Evolutionary conservation across 805 yeast species (phyloP), one percentile per base, ranked within the genome.

Genomic region (Maudiozyma barnettii): DNA sequence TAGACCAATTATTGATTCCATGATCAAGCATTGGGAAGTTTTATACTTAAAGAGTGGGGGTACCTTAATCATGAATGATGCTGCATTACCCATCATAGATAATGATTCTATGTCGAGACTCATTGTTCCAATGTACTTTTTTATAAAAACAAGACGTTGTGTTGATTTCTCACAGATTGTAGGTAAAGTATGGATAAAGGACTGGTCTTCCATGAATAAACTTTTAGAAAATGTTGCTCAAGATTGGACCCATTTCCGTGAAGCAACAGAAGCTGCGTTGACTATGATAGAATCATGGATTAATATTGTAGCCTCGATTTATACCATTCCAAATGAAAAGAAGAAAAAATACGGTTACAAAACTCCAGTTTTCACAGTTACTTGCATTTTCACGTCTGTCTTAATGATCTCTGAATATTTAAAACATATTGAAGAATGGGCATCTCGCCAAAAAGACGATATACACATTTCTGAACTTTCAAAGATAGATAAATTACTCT

Each of bases 321-420:
- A 37, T 29, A 26, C 33, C 4, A 40, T 84, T 0, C 76, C 78
- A 58, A 78, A 39, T 20, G 26, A 33, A 6, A 31, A 23, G 19
- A 37, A 30, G 14, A 29, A 38, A 20, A 21, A 18, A n/a, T 37
- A 84, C 0, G 78, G 86, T 1, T 76, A 82, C 1, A 70, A 88
- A 54, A 83, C 93, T 0, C 93, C 95, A 1, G 82, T 83, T 21
- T 83, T 82, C 61, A 82, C 85, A 56, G 74, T 83, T 30, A 79
- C 87, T 0, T 81, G 87, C 58, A 73, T 82, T 23, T 84, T 82
- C 59, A 43, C 47, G 22, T 69, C 88, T 1, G 67, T 80, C 12
- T 65, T 83, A 46, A 66, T 84, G 33, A 72, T 83, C 45, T 77
- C 87, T 2, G 86, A 81, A 31, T 54, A 80, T 55, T 64, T 84